phyloP scores from a whole-genome alignment of 129 eudicot genomes.

The Mikania micrantha region DNA sequence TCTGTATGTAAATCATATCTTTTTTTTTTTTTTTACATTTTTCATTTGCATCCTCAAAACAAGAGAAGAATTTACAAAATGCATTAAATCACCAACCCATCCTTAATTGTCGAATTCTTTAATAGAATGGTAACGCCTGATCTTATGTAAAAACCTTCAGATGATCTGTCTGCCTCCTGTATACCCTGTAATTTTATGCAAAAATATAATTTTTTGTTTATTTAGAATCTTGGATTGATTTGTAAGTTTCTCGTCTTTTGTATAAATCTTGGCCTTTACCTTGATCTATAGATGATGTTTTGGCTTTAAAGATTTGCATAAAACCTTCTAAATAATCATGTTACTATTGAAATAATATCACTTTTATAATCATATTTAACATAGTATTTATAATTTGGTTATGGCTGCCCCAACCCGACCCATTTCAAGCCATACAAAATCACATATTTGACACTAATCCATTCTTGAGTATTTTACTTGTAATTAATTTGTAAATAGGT shows the following conservation, averaged over 20 bases:
- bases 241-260: background rate
- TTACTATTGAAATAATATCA: background rate
- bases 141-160: constrained; percentile 91
- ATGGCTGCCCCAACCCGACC: background rate
- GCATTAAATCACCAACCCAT: constrained; percentile 65
- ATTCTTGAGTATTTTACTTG: background rate
- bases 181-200: constrained; percentile 49
- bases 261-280: too few species aligned
- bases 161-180: constrained; percentile 96
- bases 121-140: constrained; percentile 73
- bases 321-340: background rate
- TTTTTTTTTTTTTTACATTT: constrained; percentile 7
- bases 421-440: background rate
- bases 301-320: background rate
- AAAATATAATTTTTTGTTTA: background rate
- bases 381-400: background rate
- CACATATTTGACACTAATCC: background rate
- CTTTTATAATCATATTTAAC: background rate
- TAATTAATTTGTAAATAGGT: background rate
- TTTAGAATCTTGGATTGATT: background rate
- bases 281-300: background rate
- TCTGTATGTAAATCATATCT: constrained; percentile 16
- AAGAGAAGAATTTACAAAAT: background rate
- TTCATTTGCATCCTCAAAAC: constrained; percentile 15
- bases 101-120: constrained; percentile 77